A percentile compares a stretch with the other conserved stretches of the same genome.
These are phyloP conservation scores for Ganoderma sinense DNA, from an alignment of 1,284 basidiomycete genomes.

Conservation along the genomic window DNA sequence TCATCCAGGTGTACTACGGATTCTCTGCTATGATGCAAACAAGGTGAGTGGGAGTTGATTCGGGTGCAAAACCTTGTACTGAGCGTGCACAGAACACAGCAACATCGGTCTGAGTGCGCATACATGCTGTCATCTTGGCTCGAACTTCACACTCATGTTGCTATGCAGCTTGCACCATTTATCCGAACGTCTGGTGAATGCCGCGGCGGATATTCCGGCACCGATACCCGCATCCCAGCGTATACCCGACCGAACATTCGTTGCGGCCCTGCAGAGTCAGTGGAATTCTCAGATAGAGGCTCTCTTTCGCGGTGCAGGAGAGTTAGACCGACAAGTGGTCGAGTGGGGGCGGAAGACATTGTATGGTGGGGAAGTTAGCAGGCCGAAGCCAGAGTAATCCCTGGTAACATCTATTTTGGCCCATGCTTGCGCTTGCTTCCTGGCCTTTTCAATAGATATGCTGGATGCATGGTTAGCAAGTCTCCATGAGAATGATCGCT, in stretches of 20 bases:
- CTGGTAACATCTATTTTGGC: neutral
- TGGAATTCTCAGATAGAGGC: constrained; percentile 42
- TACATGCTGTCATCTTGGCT: neutral
- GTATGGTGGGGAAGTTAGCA: constrained; percentile 35
- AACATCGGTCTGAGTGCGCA: constrained; percentile 38
- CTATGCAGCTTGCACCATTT: constrained; percentile 35
- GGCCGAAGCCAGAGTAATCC: constrained; percentile 20
- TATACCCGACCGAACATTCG: constrained; percentile 38
- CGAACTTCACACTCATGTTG: neutral
- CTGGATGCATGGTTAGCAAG: neutral
- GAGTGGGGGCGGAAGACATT: constrained; percentile 38
- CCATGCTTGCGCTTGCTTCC: neutral
- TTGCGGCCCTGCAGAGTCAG: constrained; percentile 33
- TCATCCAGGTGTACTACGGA: constrained; percentile 41
- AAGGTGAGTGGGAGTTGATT: constrained; percentile 27
- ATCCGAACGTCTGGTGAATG: constrained; percentile 36
- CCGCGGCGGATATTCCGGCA: constrained; percentile 29
- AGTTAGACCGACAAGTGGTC: constrained; percentile 32
- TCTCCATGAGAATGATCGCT: neutral
- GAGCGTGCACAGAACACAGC: constrained; percentile 33
- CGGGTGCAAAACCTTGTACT: neutral
- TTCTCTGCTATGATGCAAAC: constrained; percentile 41
- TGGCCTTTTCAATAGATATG: neutral
- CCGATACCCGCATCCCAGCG: constrained; percentile 36
- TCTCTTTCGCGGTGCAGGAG: constrained; percentile 33